Percentiles rank a stretch among this genome's conserved stretches.
These are phyloP conservation scores for Pseudogymnoascus sp. DNA, from an alignment of 2,329 filamentous ascomycete genomes.

Conservation along the genomic window DNA sequence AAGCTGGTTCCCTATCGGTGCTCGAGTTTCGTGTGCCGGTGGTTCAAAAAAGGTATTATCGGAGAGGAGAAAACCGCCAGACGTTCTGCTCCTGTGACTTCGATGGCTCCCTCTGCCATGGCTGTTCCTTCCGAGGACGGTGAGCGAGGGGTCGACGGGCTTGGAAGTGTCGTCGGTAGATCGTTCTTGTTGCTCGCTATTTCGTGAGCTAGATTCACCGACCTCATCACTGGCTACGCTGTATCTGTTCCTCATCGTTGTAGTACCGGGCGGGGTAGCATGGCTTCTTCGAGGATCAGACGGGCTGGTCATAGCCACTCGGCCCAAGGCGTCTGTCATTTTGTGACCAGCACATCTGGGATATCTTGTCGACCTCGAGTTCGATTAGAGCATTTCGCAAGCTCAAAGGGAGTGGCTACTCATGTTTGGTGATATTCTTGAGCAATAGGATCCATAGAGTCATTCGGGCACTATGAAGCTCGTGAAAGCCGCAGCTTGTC, in stretches of 20 bases:
- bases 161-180: neutral
- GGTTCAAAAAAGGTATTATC: slow-evolving; percentile 19
- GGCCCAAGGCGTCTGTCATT: neutral
- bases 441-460: neutral
- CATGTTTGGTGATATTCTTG: neutral
- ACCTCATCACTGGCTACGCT: neutral
- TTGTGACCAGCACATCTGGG: slow-evolving; percentile 2
- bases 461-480: neutral
- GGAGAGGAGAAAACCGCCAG: slow-evolving; percentile 26
- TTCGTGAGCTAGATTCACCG: neutral
- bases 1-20: slow-evolving; percentile 7
- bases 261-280: neutral
- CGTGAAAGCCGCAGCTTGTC: neutral
- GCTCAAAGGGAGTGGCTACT: neutral
- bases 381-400: neutral
- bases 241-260: neutral
- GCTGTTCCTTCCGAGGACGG: slow-evolving; percentile 5
- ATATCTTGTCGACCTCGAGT: neutral
- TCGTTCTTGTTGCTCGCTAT: neutral
- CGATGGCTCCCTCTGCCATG: slow-evolving; percentile 21
- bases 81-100: slow-evolving; percentile 22
- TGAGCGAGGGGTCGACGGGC: neutral
- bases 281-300: slow-evolving; percentile 3
- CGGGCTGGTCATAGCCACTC: slow-evolving; percentile 4
- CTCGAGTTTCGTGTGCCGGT: slow-evolving; percentile 8